A percentile compares a stretch with the other conserved stretches of the same genome.
phyloP scores from a whole-genome alignment of 2,329 filamentous ascomycete genomes.

The Nannizzia gypsea region DNA sequence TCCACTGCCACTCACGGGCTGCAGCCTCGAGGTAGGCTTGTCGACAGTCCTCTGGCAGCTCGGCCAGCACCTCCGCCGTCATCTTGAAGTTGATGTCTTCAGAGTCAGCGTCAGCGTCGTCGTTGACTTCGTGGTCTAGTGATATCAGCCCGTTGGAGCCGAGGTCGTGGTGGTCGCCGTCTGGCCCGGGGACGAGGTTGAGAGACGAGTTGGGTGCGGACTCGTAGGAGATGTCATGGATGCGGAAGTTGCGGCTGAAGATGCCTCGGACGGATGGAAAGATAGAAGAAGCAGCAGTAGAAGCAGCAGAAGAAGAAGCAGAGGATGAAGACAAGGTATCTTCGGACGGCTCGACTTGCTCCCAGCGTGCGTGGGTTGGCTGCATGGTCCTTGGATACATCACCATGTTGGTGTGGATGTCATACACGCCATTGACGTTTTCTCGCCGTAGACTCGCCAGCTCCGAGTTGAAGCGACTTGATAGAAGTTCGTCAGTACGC shows the following conservation, averaged over 20 bases:
- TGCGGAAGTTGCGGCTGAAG: conserved; percentile 50
- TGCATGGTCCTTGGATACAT: conserved; percentile 82
- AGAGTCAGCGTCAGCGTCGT: neutral
- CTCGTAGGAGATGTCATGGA: conserved; percentile 50
- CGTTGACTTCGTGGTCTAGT: conserved; percentile 11
- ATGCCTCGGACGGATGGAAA: conserved; percentile 46
- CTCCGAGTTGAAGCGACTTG: conserved; percentile 75
- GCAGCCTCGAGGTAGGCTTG: conserved; percentile 59
- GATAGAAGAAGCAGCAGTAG: conserved; percentile 25
- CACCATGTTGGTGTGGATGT: conserved; percentile 86
- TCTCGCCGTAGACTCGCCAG: conserved; percentile 56
- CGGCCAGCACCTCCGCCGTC: conserved; percentile 30
- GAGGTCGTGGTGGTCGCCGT: conserved; percentile 40
- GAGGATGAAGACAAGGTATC: conserved; percentile 12
- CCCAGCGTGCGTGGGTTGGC: conserved; percentile 73
- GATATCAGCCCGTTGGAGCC: conserved; percentile 33
- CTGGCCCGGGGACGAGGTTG: conserved; percentile 46
- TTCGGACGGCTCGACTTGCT: conserved; percentile 46
- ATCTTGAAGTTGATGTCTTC: conserved; percentile 7
- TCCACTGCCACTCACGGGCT: conserved; percentile 58
- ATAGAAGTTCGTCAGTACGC: conserved; percentile 13
- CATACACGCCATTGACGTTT: conserved; percentile 70
- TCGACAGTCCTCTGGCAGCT: conserved; percentile 46
- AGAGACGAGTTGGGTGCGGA: conserved; percentile 44
- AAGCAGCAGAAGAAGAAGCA: neutral